Conservation (phyloP, 2,329 filamentous ascomycete species). For the Dryadomyces quercivorus region DNA sequence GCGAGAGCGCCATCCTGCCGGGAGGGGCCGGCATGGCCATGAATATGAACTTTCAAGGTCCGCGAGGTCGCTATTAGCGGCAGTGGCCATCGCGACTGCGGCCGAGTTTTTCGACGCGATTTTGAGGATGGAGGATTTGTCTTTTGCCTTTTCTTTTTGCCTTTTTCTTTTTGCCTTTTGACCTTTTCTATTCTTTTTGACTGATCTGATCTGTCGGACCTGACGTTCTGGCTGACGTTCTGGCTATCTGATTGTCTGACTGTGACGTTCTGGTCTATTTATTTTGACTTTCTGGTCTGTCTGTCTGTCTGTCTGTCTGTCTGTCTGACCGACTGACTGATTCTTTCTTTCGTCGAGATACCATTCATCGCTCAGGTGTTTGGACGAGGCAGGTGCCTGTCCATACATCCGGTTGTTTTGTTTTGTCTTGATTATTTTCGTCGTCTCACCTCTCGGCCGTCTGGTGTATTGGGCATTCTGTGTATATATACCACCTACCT, state of each 20-base stretch:
- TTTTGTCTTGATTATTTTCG: background rate
- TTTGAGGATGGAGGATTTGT: constrained; percentile 4
- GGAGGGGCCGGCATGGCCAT: constrained; percentile 24
- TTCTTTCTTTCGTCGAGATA: background rate
- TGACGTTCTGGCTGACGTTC: no score
- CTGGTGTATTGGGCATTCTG: background rate
- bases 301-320: no score
- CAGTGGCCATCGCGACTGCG: constrained; percentile 6
- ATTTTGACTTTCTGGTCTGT: no score
- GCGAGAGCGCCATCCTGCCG: constrained; percentile 47
- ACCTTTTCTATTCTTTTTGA: background rate
- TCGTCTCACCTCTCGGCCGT: background rate
- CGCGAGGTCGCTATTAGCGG: constrained; percentile 34
- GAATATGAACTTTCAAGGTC: constrained; percentile 33
- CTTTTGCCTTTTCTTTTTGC: background rate
- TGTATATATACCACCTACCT: background rate
- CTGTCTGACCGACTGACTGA: no score
- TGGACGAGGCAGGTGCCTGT: no score
- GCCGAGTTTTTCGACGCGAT: constrained; percentile 7
- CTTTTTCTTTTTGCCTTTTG: background rate
- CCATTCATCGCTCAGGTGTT: background rate
- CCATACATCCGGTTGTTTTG: background rate
- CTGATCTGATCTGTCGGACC: no score
- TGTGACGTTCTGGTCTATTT: no score
- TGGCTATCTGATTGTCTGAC: no score